Base-by-base conservation (phyloP, 176 grass and related monocot genomes). In the Urochloa ruziziensis region DNA sequence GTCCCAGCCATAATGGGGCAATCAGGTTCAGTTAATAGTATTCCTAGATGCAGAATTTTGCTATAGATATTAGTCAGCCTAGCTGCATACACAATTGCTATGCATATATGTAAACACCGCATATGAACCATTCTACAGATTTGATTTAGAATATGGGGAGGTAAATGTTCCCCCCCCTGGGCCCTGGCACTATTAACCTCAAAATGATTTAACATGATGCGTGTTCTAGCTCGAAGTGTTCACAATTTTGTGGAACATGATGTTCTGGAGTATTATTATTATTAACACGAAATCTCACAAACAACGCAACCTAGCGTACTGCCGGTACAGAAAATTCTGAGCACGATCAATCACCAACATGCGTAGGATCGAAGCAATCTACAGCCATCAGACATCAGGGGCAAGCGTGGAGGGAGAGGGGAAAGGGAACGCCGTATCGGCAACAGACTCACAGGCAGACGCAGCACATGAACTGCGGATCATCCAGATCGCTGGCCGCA, bases 371-470 rank as follows among this genome's bases (percentile, higher is more conserved):
- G 46, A 73, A 72, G 67, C 25, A 46, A 63, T 6, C 63, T 40
- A 71, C 44, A 73, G 61, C n/a, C 8, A 4, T 32, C 23, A 54
- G 5, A 28, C 21, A 19, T 67, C 44, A 36, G 21, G 27, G 24
- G 14, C n/a, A 34, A 79, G 37, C 3, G n/a, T 58, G 19, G 23
- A 11, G 49, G 13, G 23, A 6, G 15, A 18, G 61, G 62, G 28
- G 48, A 37, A 47, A 47, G 27, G 73, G 10, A 10, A n/a, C 40
- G 59, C 18, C 65, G 47, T 14, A 40, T 18, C 32, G 64, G 62
- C 62, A 18, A 27, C 8, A 69, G 78, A 88, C 93, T 94, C 80
- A 99, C 93, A 99, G 43, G 74, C 96, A 99, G 42, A 99, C 89
- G 87, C 91, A 96, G 79, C 96, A 96, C 80, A 92, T 77, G 74